Base-by-base conservation (phyloP, 495 filamentous ascomycete species). In the Aspergillus wentii region DNA sequence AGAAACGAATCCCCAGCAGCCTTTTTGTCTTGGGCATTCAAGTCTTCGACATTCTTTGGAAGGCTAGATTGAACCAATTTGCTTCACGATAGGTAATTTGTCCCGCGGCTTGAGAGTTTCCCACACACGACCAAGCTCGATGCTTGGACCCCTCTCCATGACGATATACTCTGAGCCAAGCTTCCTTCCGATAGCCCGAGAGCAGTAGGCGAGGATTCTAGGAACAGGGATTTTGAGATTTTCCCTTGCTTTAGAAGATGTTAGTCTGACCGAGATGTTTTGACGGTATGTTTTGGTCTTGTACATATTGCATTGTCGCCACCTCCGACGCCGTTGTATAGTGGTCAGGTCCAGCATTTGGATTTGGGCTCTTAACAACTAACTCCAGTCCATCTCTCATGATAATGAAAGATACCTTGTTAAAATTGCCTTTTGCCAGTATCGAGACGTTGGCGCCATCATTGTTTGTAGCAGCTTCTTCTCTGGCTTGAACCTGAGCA, bases 291-390 rank as follows among this genome's bases (percentile, higher is more conserved):
- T 27, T 37, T 9, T 10, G 14, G 13, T 3, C 28, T 35, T 23
- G 8, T 16, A 44, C 46, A 41, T 41, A 65, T 17, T 49, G 40
- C 46, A 61, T 48, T 15, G 59, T 65, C 13, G 62, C 62, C 1
- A 60, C 62, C 40, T 66, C 60, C 40, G 56, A 62, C 10, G 57
- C 55, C 1, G 49, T 49, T 10, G 51, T 39, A 14, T 54, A 41
- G 25, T 48, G 34, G 17, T 38, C 41, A 5, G 57, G 57, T 20
- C 43, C 42, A 2, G 51, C 47, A 8, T 38, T 43, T 4, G 43
- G 40, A 33, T 49, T 49, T 3, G 56, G 56, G 16, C 57, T 23
- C 29, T 52, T 49, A 11, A 46, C 53, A 33, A 60, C 34, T 8
- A 60, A 13, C 30, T 49, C 23, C n/a, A 28, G 13, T 5, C 53